Evolutionary conservation across 306 rosid genomes (phyloP).

Genomic region (Oemleria cerasiformis): DNA sequence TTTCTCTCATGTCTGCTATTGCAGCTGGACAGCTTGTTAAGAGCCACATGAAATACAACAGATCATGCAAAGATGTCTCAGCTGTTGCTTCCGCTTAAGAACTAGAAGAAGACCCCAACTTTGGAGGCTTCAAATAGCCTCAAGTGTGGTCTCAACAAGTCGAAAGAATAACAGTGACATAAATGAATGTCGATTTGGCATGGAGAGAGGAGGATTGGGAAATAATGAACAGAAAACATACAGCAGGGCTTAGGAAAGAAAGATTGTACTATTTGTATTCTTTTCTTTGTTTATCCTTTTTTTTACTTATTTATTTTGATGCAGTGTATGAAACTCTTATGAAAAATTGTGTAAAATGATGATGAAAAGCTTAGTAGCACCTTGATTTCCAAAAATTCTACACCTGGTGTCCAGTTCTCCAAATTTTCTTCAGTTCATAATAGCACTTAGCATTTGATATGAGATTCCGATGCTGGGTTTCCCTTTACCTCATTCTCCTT

Average conservation of each 20-base stretch:
- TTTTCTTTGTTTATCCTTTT: slow-evolving; percentile 2
- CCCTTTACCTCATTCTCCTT: not conserved
- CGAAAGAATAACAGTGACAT: slow-evolving; percentile 2
- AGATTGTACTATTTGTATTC: slow-evolving; percentile 25
- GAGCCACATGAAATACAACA: slow-evolving; percentile 95
- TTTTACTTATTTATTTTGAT: not conserved
- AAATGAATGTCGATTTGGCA: slow-evolving; percentile 6
- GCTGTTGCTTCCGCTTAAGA: slow-evolving; percentile 36
- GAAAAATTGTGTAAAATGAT: slow-evolving; percentile 22
- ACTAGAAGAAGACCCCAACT: not conserved
- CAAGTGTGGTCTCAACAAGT: not conserved
- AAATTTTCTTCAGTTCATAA: not conserved
- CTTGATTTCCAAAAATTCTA: not conserved
- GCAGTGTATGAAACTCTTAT: slow-evolving; percentile 20
- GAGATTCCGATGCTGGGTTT: slow-evolving; percentile 1
- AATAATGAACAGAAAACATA: slow-evolving; percentile 18
- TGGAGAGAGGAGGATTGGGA: not conserved
- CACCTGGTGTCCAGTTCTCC: not conserved
- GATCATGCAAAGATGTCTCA: slow-evolving; percentile 65
- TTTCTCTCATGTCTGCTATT: slow-evolving; percentile 89
- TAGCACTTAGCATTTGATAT: not conserved
- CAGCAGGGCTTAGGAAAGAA: slow-evolving; percentile 5
- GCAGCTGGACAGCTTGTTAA: slow-evolving; percentile 88
- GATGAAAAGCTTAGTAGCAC: slow-evolving; percentile 11
- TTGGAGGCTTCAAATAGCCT: not conserved